Evolutionary conservation across 2,329 filamentous ascomycete species (phyloP), one percentile per base, ranked within the genome.

Genomic region (Piedraia hortae): DNA sequence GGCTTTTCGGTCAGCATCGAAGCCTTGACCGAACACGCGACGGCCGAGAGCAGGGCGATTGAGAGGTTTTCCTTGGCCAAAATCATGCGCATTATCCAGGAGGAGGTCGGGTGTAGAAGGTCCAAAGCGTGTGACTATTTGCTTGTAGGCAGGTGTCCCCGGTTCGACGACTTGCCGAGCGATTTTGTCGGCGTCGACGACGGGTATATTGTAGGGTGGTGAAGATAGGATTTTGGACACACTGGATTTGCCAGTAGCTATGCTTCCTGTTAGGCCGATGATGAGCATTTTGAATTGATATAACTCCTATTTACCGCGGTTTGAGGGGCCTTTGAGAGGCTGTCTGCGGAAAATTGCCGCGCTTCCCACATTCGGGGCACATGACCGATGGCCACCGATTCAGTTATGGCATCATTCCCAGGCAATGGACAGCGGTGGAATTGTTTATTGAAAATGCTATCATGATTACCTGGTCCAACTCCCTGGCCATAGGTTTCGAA

Each of bases 181-280:
- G 28, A 93, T 59, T 25, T 88, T 50, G 51, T 97, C 85, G 41
- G 85, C 82, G 42, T 97, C 85, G 51, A 97, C 69, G 35, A 97
- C 60, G 37, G 85, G 80, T 29, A 97, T 60, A 28, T 62, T 69
- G 54, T 91, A 73, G 0, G 82, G 85, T 4, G 73, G 54, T 4
- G 62, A 56, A 22, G 71, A 64, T 36, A 97, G 72, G 34, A 90
- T 59, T 17, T 59, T 56, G 13, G 85, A 90, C 24, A 91, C 78
- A 33, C 82, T 97, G 20, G 82, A 90, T 60, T 97, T 97, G 44
- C 85, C 85, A 4, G 85, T 97, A 28, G 85, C 85, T 42, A 97
- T 93, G 28, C 80, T 90, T 43, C 85, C 85, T 5, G 85, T 97
- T 12, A 97, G 64, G 26, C 85, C 85, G 36, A 97, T 78, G 38